A percentile compares a stretch with the other conserved stretches of the same genome.
Conservation (phyloP, 2,329 filamentous ascomycete genomes). For the Hypoxylon sp. region DNA sequence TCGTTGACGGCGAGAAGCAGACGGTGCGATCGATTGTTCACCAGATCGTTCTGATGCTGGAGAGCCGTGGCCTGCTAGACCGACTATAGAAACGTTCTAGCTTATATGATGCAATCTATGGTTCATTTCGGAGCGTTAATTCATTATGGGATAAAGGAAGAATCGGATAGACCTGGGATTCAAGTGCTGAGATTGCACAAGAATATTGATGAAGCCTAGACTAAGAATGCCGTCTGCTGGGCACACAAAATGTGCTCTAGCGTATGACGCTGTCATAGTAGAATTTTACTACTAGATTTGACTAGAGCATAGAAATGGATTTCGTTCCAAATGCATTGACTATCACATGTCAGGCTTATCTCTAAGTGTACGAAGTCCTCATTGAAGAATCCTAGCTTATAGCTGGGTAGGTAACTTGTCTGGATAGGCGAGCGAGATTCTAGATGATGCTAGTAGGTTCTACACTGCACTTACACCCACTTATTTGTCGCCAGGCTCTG, state of each 20-base stretch:
- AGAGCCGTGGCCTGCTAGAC: constrained; percentile 89
- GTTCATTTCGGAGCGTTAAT: constrained; percentile 2
- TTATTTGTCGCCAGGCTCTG: too few species aligned
- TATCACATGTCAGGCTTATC: too few species aligned
- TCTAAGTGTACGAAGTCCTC: too few species aligned
- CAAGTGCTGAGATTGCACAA: background rate
- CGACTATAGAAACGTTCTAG: constrained; percentile 54
- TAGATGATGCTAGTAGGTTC: too few species aligned
- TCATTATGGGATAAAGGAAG: constrained; percentile 7
- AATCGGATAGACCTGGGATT: constrained; percentile 13
- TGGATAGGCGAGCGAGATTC: too few species aligned
- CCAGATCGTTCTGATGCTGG: constrained; percentile 92
- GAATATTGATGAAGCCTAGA: too few species aligned
- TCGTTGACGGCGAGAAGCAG: constrained; percentile 85
- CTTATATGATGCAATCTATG: constrained; percentile 7
- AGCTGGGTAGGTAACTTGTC: too few species aligned
- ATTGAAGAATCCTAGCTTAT: too few species aligned
- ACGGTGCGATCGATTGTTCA: constrained; percentile 93
- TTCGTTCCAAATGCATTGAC: background rate
- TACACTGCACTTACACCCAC: too few species aligned
- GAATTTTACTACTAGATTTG: background rate
- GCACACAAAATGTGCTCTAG: background rate
- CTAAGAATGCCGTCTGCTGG: too few species aligned
- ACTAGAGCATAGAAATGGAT: constrained; percentile 14
- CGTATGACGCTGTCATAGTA: background rate